A percentile compares a stretch with the other conserved stretches of the same genome.
These are phyloP conservation scores for Mucor lusitanicus DNA, from an alignment of 371 early-diverging fungal genomes.

Conservation along the genomic window DNA sequence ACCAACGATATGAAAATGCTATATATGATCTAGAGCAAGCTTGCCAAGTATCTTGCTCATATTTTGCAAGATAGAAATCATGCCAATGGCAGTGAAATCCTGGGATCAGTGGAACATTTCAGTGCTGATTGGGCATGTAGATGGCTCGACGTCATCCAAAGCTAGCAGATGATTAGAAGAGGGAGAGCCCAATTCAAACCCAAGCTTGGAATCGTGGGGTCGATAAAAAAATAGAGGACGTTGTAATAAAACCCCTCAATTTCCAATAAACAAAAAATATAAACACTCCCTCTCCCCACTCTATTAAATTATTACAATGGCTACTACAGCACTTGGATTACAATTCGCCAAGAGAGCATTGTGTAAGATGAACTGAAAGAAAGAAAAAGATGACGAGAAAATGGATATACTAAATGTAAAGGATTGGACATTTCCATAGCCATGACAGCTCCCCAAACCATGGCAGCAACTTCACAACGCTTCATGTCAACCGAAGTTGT, in stretches of 20 bases:
- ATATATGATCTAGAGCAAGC: not conserved
- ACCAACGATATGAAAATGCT: too few species aligned
- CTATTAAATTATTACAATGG: constrained; percentile 31
- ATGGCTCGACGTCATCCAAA: not conserved
- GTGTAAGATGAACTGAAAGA: constrained; percentile 32
- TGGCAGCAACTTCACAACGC: constrained; percentile 33
- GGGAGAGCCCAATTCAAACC: not conserved
- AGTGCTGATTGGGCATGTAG: not conserved
- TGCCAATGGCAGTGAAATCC: not conserved
- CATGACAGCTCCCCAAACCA: constrained; percentile 33
- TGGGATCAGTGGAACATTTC: not conserved
- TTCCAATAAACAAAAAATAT: constrained; percentile 16
- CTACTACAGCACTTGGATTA: constrained; percentile 52
- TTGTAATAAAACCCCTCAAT: constrained; percentile 13
- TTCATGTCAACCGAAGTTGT: constrained; percentile 50
- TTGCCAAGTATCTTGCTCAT: too few species aligned
- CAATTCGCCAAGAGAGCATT: constrained; percentile 51
- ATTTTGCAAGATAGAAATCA: not conserved
- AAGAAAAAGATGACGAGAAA: not conserved
- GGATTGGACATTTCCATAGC: constrained; percentile 4
- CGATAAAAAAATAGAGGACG: not conserved
- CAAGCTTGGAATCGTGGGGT: constrained; percentile 2
- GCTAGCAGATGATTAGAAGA: not conserved
- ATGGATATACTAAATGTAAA: not conserved
- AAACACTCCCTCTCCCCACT: constrained; percentile 37